These are phyloP conservation scores for Cladosporium sp. DNA, from an alignment of 2,329 filamentous ascomycete genomes.

Conservation along the genomic window DNA sequence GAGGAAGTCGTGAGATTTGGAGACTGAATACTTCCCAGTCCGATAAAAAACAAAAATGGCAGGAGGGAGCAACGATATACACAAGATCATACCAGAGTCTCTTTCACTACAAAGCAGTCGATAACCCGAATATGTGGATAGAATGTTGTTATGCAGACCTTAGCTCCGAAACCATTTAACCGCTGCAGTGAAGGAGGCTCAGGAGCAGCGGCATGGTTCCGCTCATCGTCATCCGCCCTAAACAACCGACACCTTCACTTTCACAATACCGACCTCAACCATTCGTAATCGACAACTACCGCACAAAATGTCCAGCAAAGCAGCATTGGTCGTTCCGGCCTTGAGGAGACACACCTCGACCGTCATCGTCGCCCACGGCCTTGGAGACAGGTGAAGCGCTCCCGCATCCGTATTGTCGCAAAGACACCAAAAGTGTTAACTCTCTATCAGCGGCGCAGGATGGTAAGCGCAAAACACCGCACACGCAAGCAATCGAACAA, in stretches of 20 bases:
- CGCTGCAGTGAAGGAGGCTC: too few species aligned
- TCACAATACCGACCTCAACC: neutral
- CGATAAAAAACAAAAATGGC: too few species aligned
- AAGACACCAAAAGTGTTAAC: conserved; percentile 1
- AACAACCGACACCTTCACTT: too few species aligned
- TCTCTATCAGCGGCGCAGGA: conserved; percentile 53
- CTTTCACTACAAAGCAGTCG: too few species aligned
- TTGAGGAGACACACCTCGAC: conserved; percentile 84
- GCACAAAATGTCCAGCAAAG: conserved; percentile 36
- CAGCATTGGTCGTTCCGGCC: conserved; percentile 69
- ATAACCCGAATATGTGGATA: too few species aligned
- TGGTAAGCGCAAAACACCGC: conserved; percentile 50
- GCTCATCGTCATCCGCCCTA: neutral
- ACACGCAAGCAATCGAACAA: neutral
- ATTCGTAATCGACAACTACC: conserved; percentile 2
- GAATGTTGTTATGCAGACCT: too few species aligned
- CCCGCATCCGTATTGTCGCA: neutral
- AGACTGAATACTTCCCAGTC: too few species aligned
- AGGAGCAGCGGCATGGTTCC: neutral
- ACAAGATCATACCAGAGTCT: too few species aligned
- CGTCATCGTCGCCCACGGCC: conserved; percentile 88
- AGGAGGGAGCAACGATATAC: too few species aligned
- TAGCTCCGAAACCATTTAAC: too few species aligned
- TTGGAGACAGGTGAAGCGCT: conserved; percentile 66
- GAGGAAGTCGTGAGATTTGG: too few species aligned